phyloP scores from a whole-genome alignment of 305 asterid genomes.

The Lippia alba region DNA sequence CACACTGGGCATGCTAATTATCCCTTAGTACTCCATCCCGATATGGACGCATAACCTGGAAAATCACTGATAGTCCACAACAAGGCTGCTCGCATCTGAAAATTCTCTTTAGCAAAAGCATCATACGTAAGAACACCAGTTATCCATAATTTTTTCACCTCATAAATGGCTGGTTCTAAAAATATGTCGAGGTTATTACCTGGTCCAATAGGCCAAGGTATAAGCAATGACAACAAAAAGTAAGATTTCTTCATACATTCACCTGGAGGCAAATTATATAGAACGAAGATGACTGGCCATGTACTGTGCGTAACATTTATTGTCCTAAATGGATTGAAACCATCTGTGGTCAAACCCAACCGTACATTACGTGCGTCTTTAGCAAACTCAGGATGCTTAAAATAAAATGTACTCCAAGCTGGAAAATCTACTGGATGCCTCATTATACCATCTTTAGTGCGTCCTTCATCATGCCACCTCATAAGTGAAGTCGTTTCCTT shows the following conservation, averaged over 20 bases:
- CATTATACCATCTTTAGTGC: conserved; percentile 12
- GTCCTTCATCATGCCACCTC: not conserved
- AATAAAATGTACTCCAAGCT: conserved; percentile 25
- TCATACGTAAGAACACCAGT: conserved; percentile 5
- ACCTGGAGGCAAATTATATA: conserved; percentile 26
- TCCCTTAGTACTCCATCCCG: not conserved
- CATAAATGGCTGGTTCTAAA: not conserved
- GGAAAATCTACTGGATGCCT: conserved; percentile 31
- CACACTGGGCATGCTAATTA: not conserved
- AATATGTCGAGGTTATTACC: not conserved
- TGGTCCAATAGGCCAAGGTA: not conserved
- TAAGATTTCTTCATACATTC: no score
- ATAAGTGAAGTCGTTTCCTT: not conserved
- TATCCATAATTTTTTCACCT: conserved; percentile 25
- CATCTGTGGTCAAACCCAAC: conserved; percentile 24
- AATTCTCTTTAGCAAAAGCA: not conserved
- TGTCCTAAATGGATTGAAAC: conserved; percentile 30
- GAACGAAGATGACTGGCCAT: conserved; percentile 30
- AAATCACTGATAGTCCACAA: not conserved
- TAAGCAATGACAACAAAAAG: not conserved
- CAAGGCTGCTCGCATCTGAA: not conserved
- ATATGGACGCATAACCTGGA: not conserved
- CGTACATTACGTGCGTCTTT: conserved; percentile 20
- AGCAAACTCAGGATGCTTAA: not conserved
- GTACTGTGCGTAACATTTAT: conserved; percentile 17